Evolutionary conservation across 179 eudicot species (phyloP).

Genomic region (Silene noctiflora): DNA sequence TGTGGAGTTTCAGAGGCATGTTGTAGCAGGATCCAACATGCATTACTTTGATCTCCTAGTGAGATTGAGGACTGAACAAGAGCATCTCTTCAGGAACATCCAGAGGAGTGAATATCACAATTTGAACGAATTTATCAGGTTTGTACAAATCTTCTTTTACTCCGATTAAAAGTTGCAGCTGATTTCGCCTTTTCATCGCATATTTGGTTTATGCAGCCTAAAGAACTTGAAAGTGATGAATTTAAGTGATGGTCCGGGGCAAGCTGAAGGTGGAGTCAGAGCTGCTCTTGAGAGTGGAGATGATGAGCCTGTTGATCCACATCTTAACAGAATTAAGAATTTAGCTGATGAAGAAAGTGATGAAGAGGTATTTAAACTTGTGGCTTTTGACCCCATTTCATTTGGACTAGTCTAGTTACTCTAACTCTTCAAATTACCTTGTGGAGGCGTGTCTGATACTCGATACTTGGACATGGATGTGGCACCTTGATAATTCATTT

Average conservation of each 20-base stretch:
- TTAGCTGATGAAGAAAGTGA: slow-evolving; percentile 86
- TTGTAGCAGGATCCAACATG: slow-evolving; percentile 96
- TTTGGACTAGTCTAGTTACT: neutral
- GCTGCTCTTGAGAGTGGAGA: slow-evolving; percentile 61
- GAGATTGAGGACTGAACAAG: slow-evolving; percentile 81
- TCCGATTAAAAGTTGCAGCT: neutral
- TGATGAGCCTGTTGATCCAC: slow-evolving; percentile 89
- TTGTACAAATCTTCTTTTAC: slow-evolving; percentile 8
- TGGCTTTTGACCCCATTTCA: neutral
- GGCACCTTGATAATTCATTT: neutral
- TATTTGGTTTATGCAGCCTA: slow-evolving; percentile 43
- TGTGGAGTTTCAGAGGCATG: slow-evolving; percentile 93
- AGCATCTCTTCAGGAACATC: slow-evolving; percentile 92
- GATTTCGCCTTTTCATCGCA: slow-evolving; percentile 7
- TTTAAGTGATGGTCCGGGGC: slow-evolving; percentile 38
- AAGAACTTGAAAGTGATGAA: slow-evolving; percentile 85
- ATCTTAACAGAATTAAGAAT: slow-evolving; percentile 85
- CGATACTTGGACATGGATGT: neutral
- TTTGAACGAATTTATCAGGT: slow-evolving; percentile 81
- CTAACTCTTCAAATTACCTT: neutral
- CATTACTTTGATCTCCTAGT: slow-evolving; percentile 94
- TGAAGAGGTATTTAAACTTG: slow-evolving; percentile 59
- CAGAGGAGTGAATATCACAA: slow-evolving; percentile 91
- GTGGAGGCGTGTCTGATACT: neutral
- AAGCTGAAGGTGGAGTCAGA: slow-evolving; percentile 50